Base-by-base conservation (phyloP, 345 rosid genomes). In the Pugionium cornutum region DNA sequence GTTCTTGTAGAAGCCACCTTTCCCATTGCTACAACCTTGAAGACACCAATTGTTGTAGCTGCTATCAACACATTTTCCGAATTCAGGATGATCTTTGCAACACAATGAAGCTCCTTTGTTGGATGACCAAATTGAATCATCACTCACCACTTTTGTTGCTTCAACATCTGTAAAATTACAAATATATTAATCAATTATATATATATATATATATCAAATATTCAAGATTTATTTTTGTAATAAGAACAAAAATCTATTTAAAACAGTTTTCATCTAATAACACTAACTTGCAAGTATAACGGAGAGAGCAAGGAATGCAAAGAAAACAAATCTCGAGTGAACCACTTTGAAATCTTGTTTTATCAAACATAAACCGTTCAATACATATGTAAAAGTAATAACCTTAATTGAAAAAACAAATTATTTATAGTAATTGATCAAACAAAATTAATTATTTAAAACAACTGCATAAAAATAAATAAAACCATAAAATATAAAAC, bases 41-140 rank as follows among this genome's bases (percentile, higher is more conserved):
- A 7, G 65, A 33, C 41, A 60, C 53, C 65, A 45, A 5, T 1
- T 5, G 9, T 25, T 44, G 52, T 41, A 59, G 1, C 6, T 44
- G 7, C 1, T 1, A 18, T 33, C 3, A 33, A 31, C 45, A 60
- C 65, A 60, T 33, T 18, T 53, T 60, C 65, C 53, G 33, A 60
- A 60, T 9, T 60, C 33, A 1, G 65, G 65, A 28, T 59, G 53
- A 60, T 60, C 53, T 3, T 60, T 18, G 32, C 65, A 60, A 60
- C 65, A 60, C 25, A 60, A 8, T 18, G 65, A 44, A 43, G 7
- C 52, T 31, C 3, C 30, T 32, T 60, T 60, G 25, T 18, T 60
- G 25, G 65, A 60, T 18, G 53, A 45, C 65, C 31, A 60, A 25
- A 60, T 1, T 44, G 65, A 60, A 60, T 60, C 65, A 4, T 60